Evolutionary conservation across 1,284 basidiomycete species (phyloP), one percentile per base, ranked within the genome.

Genomic region (Apiotrichum montevideense): DNA sequence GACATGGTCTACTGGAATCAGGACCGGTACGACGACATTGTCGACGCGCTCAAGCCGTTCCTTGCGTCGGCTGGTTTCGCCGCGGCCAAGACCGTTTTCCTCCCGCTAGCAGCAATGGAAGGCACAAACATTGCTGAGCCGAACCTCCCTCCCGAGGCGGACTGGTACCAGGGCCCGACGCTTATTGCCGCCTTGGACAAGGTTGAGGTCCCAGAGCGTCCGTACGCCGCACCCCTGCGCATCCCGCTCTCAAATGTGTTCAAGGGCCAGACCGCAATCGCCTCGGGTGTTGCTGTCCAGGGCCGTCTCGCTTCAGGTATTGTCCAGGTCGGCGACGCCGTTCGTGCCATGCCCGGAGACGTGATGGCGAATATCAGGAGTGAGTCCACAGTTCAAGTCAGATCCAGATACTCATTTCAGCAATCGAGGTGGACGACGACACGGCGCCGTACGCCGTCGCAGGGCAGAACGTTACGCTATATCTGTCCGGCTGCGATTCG

Each of bases 181-280:
- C 79, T 99, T 21, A 85, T 94, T 4, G 86, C 93, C 63, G 77
- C 87, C 8, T 79, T 98, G 32, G 93, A 96, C 77, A 78, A 81
- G 55, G 79, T 97, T 33, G 86, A 89, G 56, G 88, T 91, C 0
- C 94, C 94, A 0, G 74, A 80, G 4, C 82, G 95, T 46, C 87
- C 90, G 52, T 84, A 94, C 56, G 81, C 82, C 6, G 81, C 84
- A 0, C 87, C 94, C 0, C 75, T 97, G 40, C 84, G 96, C 29
- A 81, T 98, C 55, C 95, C 95, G 0, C 83, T 98, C 21, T 88
- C 91, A 11, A 98, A 98, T 72, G 90, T 98, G 3, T 98, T 96
- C 82, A 92, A 87, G 74, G 89, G 89, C 32, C 85, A 87, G 67
- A 84, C 87, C 6, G 85, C 88, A 4, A 75, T 82, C 8, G 79